These are phyloP conservation scores for Linum usitatissimum DNA, from an alignment of 345 rosid species.

Conservation along the genomic window DNA sequence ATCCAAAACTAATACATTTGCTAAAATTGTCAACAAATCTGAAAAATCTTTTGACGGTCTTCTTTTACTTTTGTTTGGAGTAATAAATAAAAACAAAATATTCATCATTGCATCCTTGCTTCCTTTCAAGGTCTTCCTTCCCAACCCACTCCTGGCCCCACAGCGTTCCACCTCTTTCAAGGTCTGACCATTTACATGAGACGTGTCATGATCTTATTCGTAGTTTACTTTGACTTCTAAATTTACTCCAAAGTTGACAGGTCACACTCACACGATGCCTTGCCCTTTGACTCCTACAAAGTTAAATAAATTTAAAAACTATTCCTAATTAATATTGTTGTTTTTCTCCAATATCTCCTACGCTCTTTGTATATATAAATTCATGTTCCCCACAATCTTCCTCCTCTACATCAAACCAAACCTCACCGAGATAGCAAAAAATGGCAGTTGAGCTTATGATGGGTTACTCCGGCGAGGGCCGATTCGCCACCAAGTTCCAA, in stretches of 20 bases:
- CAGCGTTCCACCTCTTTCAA: neutral
- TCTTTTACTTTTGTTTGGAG: no score
- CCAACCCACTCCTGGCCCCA: neutral
- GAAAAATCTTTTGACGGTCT: no score
- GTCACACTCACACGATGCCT: neutral
- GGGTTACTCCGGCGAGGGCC: slow-evolving; percentile 33
- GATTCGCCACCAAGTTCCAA: slow-evolving; percentile 32
- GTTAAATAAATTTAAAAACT: no score
- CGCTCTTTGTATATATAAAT: neutral
- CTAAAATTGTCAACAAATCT: no score
- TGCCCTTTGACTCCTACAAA: neutral
- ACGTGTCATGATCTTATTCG: neutral
- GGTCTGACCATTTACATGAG: neutral
- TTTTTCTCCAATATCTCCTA: neutral
- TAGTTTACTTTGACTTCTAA: neutral
- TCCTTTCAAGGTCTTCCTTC: neutral
- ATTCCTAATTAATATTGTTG: no score
- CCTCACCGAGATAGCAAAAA: neutral
- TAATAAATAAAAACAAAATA: no score
- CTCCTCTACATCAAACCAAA: neutral
- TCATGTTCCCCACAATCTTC: neutral
- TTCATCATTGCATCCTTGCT: no score
- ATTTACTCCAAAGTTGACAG: neutral
- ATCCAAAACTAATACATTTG: no score
- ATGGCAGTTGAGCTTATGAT: slow-evolving; percentile 66